These are phyloP conservation scores for Solanum gandarillasii DNA, from an alignment of 257 asterid species.

Conservation along the genomic window DNA sequence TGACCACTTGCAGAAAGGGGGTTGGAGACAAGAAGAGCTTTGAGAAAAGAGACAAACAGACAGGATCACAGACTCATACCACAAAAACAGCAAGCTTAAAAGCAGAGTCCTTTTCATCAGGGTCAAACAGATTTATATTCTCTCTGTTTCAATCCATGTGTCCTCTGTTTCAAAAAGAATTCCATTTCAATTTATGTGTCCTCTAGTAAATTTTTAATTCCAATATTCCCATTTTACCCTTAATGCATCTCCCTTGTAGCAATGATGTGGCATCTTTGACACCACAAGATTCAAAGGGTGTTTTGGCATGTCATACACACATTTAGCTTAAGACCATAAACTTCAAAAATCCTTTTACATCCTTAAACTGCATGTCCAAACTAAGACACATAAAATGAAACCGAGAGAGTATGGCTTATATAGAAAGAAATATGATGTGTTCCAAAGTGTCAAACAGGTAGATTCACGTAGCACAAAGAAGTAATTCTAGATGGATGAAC, in stretches of 20 bases:
- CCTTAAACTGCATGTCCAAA: background rate
- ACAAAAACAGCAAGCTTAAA: background rate
- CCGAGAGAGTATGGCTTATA: background rate
- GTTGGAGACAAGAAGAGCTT: background rate
- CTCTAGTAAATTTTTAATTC: background rate
- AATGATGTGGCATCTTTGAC: background rate
- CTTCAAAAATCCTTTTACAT: background rate
- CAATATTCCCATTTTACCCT: background rate
- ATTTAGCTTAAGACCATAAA: background rate
- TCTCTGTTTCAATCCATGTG: background rate
- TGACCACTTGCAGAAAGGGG: background rate
- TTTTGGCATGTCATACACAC: background rate
- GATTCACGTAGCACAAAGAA: background rate
- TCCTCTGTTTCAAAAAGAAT: background rate
- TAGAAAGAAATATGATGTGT: background rate
- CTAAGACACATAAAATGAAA: background rate
- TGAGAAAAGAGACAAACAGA: background rate
- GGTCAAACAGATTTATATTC: background rate
- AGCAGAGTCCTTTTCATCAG: background rate
- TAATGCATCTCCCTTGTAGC: background rate
- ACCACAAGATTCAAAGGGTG: background rate
- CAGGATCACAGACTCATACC: background rate
- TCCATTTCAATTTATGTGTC: background rate
- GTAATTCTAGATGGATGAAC: background rate
- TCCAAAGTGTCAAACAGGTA: background rate